A percentile compares a stretch with the other conserved stretches of the same genome.
phyloP scores from a whole-genome alignment of 2,329 filamentous ascomycete genomes.

The Penicillium decumbens region DNA sequence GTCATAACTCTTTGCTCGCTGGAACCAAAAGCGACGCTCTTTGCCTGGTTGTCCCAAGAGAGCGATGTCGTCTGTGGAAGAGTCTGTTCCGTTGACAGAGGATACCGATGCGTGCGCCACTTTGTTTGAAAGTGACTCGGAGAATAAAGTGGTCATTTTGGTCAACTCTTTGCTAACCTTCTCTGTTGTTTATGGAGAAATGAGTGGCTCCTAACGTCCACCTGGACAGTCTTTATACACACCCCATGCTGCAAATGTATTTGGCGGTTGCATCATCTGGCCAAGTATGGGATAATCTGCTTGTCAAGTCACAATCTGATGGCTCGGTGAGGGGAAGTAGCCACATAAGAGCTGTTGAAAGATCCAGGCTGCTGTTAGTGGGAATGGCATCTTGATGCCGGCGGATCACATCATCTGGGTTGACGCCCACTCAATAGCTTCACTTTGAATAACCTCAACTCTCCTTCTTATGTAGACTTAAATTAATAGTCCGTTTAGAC shows the following conservation, averaged over 20 bases:
- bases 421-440: neutral
- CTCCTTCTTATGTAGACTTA: neutral
- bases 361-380: neutral
- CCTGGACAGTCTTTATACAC: too few species aligned
- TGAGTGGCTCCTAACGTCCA: too few species aligned
- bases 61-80: slow-evolving; percentile 1
- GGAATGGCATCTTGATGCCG: slow-evolving; percentile 7
- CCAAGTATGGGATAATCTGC: slow-evolving; percentile 9
- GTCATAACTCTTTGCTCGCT: slow-evolving; percentile 22
- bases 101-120: neutral
- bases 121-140: slow-evolving; percentile 1
- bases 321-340: neutral
- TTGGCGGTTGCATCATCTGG: slow-evolving; percentile 8
- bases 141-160: slow-evolving; percentile 4
- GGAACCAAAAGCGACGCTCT: slow-evolving; percentile 30
- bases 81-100: neutral
- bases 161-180: neutral
- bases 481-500: neutral
- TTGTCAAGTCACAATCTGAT: too few species aligned
- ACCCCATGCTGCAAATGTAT: neutral
- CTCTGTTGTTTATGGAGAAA: neutral
- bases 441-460: neutral
- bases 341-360: neutral
- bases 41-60: slow-evolving; percentile 16
- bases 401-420: slow-evolving; percentile 5